These are phyloP conservation scores for Senna siamea DNA, from an alignment of 306 rosid genomes.

Conservation along the genomic window DNA sequence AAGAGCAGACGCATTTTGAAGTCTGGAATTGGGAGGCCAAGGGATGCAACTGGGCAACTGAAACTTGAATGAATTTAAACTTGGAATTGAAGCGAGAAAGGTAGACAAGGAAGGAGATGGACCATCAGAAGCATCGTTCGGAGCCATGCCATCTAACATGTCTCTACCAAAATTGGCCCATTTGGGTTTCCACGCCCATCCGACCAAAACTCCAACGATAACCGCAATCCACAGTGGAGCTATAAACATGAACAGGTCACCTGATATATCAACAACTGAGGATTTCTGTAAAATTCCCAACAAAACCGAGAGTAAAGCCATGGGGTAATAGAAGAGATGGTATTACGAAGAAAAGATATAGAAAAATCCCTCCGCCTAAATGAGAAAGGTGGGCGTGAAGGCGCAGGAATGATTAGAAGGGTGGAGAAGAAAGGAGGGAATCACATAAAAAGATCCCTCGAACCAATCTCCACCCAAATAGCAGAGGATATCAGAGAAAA, in stretches of 20 bases:
- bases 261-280: slow-evolving; percentile 42
- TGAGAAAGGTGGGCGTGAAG: background rate
- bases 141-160: slow-evolving; percentile 31
- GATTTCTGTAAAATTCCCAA: slow-evolving; percentile 51
- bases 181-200: slow-evolving; percentile 96
- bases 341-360: background rate
- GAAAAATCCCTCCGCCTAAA: background rate
- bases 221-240: slow-evolving; percentile 83
- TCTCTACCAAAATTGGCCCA: slow-evolving; percentile 68
- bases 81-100: slow-evolving; percentile 43
- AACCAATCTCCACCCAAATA: slow-evolving; percentile 37
- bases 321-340: background rate
- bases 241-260: slow-evolving; percentile 52
- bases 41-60: slow-evolving; percentile 51
- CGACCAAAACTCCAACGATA: slow-evolving; percentile 75
- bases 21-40: slow-evolving; percentile 36
- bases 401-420: background rate
- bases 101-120: slow-evolving; percentile 32
- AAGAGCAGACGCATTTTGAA: background rate
- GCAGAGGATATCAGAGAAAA: slow-evolving; percentile 42
- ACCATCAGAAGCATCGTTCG: slow-evolving; percentile 37
- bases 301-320: slow-evolving; percentile 56
- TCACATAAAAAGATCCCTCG: background rate
- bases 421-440: background rate
- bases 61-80: slow-evolving; percentile 48